Evolutionary conservation across 176 grass and related monocot species (phyloP), one percentile per base, ranked within the genome.

Genomic region (Ananas comosus): DNA sequence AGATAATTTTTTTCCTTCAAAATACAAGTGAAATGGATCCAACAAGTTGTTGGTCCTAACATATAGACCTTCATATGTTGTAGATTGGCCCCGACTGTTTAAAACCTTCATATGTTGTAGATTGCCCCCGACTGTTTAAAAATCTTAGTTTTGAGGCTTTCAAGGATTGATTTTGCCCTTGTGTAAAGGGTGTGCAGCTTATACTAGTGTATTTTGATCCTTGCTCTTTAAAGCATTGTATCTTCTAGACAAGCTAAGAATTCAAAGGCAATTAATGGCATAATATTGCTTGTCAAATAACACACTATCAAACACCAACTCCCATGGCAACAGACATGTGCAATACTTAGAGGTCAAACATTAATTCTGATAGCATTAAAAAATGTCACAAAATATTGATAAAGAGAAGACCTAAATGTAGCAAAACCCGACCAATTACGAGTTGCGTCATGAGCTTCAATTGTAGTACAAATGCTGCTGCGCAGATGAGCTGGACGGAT

Each of bases 401-500:
- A n/a, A 61, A 21, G 56, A 2, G 56, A 61, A 61, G 56, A 19
- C 56, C 16, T 22, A 61, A 61, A 61, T 61, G 9, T 18, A 61
- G 56, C 17, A 61, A 22, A 10, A 16, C 56, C 7, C 16, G 17
- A 61, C 56, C 80, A 0, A 77, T 78, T 54, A 90, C 28, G 29
- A 74, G 70, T 25, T 74, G 84, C 84, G 88, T 87, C 94, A 93
- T 97, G 53, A 80, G 61, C 6, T 50, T 85, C 33, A 92, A 74
- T 92, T 88, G 89, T 88, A 92, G 82, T 88, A 92, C 80, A 88
- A 83, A 14, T 88, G 80, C 80, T 92, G 89, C 63, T 88, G 89
- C 12, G 89, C 71, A 22, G 89, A 88, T 33, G 89, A 88, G 68
- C 83, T 82, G 27, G 74, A 85, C 2, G 85, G 80, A 69, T 88